Evolutionary conservation across 192 early-diverging fungal genomes (phyloP).

Genomic region (Backusella westeae): DNA sequence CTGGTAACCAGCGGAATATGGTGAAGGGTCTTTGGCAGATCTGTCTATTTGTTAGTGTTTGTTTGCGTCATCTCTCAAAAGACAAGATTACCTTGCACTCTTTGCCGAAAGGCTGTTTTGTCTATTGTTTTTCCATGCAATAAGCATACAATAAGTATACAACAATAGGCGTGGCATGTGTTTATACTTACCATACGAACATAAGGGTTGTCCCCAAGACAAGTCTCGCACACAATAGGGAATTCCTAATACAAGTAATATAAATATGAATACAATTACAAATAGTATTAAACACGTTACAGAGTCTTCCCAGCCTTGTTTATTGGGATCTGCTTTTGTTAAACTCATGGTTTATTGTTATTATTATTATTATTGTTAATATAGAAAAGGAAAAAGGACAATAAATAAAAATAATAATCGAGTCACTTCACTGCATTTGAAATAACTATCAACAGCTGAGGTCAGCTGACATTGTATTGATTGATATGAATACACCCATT

Average conservation of each 20-base stretch:
- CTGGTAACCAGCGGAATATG: constrained; percentile 95
- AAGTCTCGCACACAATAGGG: constrained; percentile 94
- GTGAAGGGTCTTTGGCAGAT: constrained; percentile 93
- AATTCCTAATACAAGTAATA: constrained; percentile 50
- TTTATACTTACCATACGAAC: constrained; percentile 86
- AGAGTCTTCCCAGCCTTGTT: constrained; percentile 62
- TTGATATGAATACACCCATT: too few species aligned
- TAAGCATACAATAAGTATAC: background rate
- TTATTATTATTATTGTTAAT: background rate
- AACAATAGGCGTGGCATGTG: background rate
- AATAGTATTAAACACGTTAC: constrained; percentile 22
- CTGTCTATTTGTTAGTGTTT: constrained; percentile 6
- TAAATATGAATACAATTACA: background rate
- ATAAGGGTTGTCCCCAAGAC: constrained; percentile 97
- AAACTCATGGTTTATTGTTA: constrained; percentile 32
- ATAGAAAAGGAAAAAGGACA: background rate
- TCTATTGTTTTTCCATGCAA: constrained; percentile 32
- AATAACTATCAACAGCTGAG: too few species aligned
- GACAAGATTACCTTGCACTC: constrained; percentile 63
- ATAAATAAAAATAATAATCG: background rate
- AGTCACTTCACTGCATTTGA: too few species aligned
- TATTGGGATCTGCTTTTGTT: constrained; percentile 57
- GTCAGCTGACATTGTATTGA: too few species aligned
- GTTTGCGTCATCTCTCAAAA: background rate
- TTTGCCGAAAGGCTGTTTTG: constrained; percentile 68